A percentile compares a stretch with the other conserved stretches of the same genome.
These are phyloP conservation scores for Carex myosuroides DNA, from an alignment of 176 grass and related monocot species.

Conservation along the genomic window DNA sequence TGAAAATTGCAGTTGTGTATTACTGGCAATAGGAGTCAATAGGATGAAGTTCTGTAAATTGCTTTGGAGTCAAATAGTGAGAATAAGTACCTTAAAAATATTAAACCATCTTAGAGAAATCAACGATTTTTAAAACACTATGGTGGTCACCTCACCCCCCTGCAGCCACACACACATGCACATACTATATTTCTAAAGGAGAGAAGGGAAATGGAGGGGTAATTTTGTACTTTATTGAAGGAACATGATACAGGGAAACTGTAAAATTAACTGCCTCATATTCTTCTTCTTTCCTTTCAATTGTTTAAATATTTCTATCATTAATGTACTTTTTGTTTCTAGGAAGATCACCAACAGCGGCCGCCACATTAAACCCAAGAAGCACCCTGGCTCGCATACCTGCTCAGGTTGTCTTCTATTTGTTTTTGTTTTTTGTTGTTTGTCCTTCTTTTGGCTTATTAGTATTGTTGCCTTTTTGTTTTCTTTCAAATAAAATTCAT, in stretches of 20 bases:
- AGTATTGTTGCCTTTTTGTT: background rate
- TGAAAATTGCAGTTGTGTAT: background rate
- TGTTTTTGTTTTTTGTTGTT: background rate
- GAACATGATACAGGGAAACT: background rate
- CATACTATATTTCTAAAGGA: background rate
- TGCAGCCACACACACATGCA: too few species aligned
- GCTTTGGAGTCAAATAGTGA: background rate
- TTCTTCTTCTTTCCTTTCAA: background rate
- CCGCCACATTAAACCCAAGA: conserved; percentile 18
- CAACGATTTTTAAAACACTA: background rate
- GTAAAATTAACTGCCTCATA: background rate
- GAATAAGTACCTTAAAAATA: background rate
- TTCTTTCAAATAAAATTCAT: background rate
- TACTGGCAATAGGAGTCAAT: background rate
- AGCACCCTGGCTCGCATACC: conserved; percentile 17
- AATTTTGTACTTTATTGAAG: background rate
- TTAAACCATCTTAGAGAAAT: background rate
- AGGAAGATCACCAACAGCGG: conserved; percentile 35
- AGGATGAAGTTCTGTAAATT: background rate
- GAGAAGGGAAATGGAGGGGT: background rate
- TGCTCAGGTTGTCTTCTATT: conserved; percentile 43
- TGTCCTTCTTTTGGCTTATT: background rate
- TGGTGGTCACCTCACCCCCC: background rate
- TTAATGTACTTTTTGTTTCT: conserved; percentile 21
- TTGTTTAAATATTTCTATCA: background rate